Evolutionary conservation across 1,284 basidiomycete genomes (phyloP).

Genomic region (Xerocomus minutiporus): DNA sequence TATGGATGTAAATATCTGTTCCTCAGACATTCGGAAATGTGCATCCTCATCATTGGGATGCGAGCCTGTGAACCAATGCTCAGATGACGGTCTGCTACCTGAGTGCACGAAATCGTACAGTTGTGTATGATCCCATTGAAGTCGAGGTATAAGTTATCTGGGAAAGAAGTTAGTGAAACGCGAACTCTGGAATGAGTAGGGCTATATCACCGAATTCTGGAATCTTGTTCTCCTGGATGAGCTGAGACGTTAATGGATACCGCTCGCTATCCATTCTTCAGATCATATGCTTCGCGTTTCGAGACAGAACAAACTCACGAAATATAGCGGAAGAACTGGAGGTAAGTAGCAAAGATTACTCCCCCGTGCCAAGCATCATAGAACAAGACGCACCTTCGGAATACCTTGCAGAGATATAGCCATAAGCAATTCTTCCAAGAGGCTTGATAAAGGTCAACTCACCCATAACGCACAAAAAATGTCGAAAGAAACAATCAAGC

Average conservation of each 20-base stretch:
- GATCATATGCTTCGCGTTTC: neutral
- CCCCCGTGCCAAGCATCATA: conserved; percentile 33
- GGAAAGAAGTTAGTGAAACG: conserved; percentile 11
- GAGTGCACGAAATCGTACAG: conserved; percentile 48
- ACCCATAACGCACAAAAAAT: conserved; percentile 23
- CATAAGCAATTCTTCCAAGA: neutral
- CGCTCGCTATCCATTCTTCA: conserved; percentile 66
- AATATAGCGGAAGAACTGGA: conserved; percentile 79
- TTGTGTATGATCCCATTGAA: conserved; percentile 99
- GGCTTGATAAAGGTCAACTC: neutral
- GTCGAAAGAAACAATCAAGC: conserved; percentile 5
- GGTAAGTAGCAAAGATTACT: conserved; percentile 8
- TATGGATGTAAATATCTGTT: conserved; percentile 95
- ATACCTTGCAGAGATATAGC: conserved; percentile 40
- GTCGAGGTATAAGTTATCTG: conserved; percentile 88
- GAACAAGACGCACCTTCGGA: conserved; percentile 52
- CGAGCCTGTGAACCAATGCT: conserved; percentile 51
- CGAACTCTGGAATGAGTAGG: neutral
- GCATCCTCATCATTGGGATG: conserved; percentile 94
- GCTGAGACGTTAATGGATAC: conserved; percentile 96
- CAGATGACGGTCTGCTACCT: neutral
- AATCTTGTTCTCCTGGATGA: conserved; percentile 96
- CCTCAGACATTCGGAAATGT: conserved; percentile 92
- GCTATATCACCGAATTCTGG: conserved; percentile 75
- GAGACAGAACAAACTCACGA: conserved; percentile 49